Evolutionary conservation across 2,329 filamentous ascomycete species (phyloP), one percentile per base, ranked within the genome.

Genomic region (Chrysosporium keratinophilum): DNA sequence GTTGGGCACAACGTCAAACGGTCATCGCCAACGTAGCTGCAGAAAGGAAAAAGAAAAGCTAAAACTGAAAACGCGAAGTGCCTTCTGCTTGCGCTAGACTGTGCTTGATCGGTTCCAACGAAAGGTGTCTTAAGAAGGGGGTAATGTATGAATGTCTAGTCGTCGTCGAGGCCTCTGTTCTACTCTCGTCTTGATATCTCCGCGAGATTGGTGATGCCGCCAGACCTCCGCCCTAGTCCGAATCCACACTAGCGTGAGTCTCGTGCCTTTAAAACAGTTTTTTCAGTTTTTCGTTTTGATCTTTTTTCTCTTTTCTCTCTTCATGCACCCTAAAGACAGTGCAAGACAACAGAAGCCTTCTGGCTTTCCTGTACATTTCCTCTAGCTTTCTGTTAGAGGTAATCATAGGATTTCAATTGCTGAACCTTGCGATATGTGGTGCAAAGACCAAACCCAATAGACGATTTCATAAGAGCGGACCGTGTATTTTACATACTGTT

Each of bases 301-400:
- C 60, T 61, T 65, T 60, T 43, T 62, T 68, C 71, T 67, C 69
- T 70, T 72, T 69, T 67, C 65, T 28, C 64, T 69, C 70, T 69
- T 63, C 75, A 81, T 85, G 83, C 84, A 85, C 79, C 78, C 84
- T 83, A 79, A 76, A 90, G 87, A 91, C 87, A 91, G 87, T 90
- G 81, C 86, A 85, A 80, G 78, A 78, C 83, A 83, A 82, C 77
- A 78, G 23, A 54, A 52, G 45, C 53, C 23, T 48, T 52, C 52
- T 34, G 70, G 43, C 43, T 64, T 71, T 74, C 75, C 76, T 75
- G 70, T 75, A 70, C 69, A 75, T 72, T 41, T 17, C 31, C 42
- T 66, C 71, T 75, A 77, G 74, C 85, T 78, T 90, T 87, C 81
- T 89, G 85, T 77, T 74, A 74, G 76, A 67, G 74, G 71, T 5